phyloP scores from a whole-genome alignment of 2,329 filamentous ascomycete genomes.

The Aspergillus aculeatus region DNA sequence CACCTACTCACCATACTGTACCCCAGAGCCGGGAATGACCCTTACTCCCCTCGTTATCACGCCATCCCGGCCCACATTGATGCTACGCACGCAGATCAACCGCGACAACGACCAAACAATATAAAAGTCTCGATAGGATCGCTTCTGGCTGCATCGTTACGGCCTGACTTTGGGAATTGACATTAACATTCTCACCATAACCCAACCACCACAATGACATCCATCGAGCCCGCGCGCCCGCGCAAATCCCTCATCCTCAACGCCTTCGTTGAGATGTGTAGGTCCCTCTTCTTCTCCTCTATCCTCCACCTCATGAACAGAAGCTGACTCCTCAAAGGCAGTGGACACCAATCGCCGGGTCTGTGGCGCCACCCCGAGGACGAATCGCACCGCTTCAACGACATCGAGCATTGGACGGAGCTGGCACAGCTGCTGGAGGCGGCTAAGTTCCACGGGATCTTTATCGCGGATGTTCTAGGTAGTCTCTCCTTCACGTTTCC shows the following conservation, averaged over 20 bases:
- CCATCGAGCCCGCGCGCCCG: constrained; percentile 19
- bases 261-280: constrained; percentile 17
- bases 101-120: neutral
- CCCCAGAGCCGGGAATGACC: neutral
- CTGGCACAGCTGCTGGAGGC: constrained; percentile 60
- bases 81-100: constrained; percentile 19
- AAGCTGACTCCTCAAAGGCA: constrained; percentile 32
- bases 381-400: constrained; percentile 60
- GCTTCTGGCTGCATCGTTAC: too few species aligned
- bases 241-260: neutral
- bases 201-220: neutral
- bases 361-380: constrained; percentile 66
- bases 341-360: constrained; percentile 56
- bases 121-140: too few species aligned
- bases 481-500: neutral
- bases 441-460: constrained; percentile 65
- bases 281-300: constrained; percentile 45
- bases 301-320: neutral
- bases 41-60: constrained; percentile 22
- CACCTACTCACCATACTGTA: neutral
- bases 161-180: too few species aligned
- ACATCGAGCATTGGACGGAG: constrained; percentile 60
- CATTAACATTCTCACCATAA: neutral
- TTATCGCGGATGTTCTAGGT: constrained; percentile 65
- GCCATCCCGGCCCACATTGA: constrained; percentile 39